Evolutionary conservation across 2,329 filamentous ascomycete genomes (phyloP), one percentile per base, ranked within the genome.

Genomic region (Trichoderma aggressivum): DNA sequence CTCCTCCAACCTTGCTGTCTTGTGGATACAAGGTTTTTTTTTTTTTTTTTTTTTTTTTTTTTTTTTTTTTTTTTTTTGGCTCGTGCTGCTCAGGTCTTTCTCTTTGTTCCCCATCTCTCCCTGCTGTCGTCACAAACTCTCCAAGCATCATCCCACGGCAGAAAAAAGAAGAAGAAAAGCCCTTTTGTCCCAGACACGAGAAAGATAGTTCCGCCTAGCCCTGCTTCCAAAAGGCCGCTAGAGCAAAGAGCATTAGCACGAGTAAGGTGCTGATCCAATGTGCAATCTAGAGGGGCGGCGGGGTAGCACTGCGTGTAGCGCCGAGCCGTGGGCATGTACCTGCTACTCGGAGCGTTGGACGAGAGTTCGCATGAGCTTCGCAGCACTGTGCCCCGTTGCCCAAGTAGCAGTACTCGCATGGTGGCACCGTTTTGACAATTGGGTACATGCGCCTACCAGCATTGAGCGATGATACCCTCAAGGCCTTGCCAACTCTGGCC

Each of bases 281-380:
- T 68, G 56, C 65, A 69, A 69, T 69, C 65, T n/a, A 69, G 65
- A 69, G 65, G 65, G 65, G 65, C 65, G 65, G 65, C 65, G 65
- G 65, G 65, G 65, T 69, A 69, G 39, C 65, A 14, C 39, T 69
- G 26, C 36, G 39, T 69, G 65, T 69, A 69, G 65, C 65, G 65
- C 56, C 65, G 65, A 69, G 56, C 55, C 34, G 50, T 14, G 10
- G 18, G 56, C 65, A 60, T 18, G 65, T 69, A 69, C 56, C 65
- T 69, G 65, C 55, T 59, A 68, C 55, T 68, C 65, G 65, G 26
- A 28, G 39, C 39, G 61, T 26, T 16, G 61, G 26, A 32, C 64
- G 39, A 32, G 65, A 60, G 50, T 26, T 43, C 43, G 18, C 30
- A 58, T 36, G 55, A n/a, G 36, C 28, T 21, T 53, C 34, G 50